phyloP scores from a whole-genome alignment of 1,139 yeast species.

The Pneumocystis murina region DNA sequence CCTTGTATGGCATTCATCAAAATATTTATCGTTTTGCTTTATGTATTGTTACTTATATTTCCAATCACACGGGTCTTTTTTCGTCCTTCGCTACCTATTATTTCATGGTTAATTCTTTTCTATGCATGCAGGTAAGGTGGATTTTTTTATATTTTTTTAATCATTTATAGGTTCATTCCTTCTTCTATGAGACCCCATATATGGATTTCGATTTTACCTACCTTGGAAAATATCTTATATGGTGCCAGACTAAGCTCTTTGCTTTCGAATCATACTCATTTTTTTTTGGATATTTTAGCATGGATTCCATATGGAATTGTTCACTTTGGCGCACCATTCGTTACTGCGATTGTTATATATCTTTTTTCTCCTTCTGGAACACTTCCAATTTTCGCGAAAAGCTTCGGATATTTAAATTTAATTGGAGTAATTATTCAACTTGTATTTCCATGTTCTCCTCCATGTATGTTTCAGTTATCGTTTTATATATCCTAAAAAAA shows the following conservation, averaged over 20 bases:
- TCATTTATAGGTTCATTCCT: conserved; percentile 53
- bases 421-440: conserved; percentile 72
- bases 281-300: conserved; percentile 64
- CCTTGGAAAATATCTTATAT: conserved; percentile 81
- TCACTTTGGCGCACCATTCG: conserved; percentile 81
- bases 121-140: conserved; percentile 32
- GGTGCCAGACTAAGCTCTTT: conserved; percentile 87
- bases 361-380: conserved; percentile 88
- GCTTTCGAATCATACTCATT: conserved; percentile 56
- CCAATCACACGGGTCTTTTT: conserved; percentile 81
- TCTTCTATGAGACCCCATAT: conserved; percentile 73
- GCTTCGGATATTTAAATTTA: conserved; percentile 94
- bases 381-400: conserved; percentile 75
- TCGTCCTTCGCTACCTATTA: conserved; percentile 69
- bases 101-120: conserved; percentile 76
- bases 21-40: conserved; percentile 26
- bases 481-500: neutral
- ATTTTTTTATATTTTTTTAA: neutral
- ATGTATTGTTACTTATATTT: conserved; percentile 34
- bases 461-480: conserved; percentile 34
- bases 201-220: conserved; percentile 79
- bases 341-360: conserved; percentile 65
- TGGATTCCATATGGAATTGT: conserved; percentile 93
- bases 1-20: conserved; percentile 40
- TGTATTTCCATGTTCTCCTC: conserved; percentile 89